A percentile compares a stretch with the other conserved stretches of the same genome.
These are phyloP conservation scores for Fusarium kyushuense DNA, from an alignment of 2,329 filamentous ascomycete species.

Conservation along the genomic window DNA sequence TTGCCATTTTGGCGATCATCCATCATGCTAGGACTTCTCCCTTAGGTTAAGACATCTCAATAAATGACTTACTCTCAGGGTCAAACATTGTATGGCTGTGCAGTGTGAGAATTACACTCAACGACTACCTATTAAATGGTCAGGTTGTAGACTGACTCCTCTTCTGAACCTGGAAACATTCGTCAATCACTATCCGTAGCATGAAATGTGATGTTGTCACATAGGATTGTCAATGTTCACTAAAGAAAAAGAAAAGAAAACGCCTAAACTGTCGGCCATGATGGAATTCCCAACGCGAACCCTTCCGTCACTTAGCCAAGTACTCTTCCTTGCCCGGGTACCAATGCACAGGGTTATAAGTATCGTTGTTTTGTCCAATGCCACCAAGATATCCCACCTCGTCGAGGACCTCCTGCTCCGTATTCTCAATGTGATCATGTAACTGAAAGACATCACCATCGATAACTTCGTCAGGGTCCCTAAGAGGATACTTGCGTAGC, in stretches of 20 bases:
- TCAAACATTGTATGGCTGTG: too few species aligned
- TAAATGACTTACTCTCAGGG: too few species aligned
- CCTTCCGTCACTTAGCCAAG: neutral
- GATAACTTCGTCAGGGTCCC: neutral
- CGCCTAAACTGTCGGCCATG: neutral
- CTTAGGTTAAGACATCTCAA: too few species aligned
- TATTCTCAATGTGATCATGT: conserved; percentile 30
- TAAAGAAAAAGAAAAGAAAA: neutral
- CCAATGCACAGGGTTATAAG: conserved; percentile 11
- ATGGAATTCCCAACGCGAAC: neutral
- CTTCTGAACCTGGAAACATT: neutral
- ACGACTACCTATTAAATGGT: too few species aligned
- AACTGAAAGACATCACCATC: conserved; percentile 29
- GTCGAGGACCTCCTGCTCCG: conserved; percentile 39
- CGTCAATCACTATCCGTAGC: too few species aligned
- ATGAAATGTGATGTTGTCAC: neutral
- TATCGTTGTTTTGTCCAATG: conserved; percentile 34
- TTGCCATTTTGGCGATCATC: neutral
- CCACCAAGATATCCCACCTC: conserved; percentile 49
- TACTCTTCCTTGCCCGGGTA: conserved; percentile 4
- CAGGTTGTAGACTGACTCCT: neutral
- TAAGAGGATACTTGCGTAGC: conserved; percentile 44
- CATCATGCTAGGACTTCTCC: too few species aligned
- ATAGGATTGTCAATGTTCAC: neutral
- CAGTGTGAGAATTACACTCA: too few species aligned